These are phyloP conservation scores for Vitis hybrid DNA, from an alignment of 177 flowering plant species.

Conservation along the genomic window DNA sequence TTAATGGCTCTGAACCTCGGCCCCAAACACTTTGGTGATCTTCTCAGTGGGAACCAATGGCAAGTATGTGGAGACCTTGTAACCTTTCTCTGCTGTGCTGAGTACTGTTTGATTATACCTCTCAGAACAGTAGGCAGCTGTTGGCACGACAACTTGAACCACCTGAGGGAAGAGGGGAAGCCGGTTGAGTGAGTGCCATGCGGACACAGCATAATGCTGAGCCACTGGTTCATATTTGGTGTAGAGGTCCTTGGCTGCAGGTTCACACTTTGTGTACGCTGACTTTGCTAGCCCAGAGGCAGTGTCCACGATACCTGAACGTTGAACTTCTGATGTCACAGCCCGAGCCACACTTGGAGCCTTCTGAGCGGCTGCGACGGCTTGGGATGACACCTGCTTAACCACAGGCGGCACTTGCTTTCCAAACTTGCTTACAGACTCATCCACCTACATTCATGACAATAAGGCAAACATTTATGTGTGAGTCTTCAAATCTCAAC, in stretches of 20 bases:
- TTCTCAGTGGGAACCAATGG: conserved; percentile 67
- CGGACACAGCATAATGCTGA: conserved; percentile 51
- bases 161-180: conserved; percentile 58
- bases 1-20: no score
- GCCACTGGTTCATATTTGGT: conserved; percentile 64
- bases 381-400: conserved; percentile 46
- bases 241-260: conserved; percentile 48
- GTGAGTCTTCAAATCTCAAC: no score
- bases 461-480: neutral
- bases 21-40: conserved; percentile 48
- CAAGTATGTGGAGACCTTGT: conserved; percentile 44
- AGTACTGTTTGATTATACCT: conserved; percentile 56
- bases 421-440: conserved; percentile 42
- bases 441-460: conserved; percentile 40
- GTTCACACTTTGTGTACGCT: conserved; percentile 50
- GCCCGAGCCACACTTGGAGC: conserved; percentile 47
- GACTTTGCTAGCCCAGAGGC: conserved; percentile 47
- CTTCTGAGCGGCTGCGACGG: conserved; percentile 42
- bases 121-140: conserved; percentile 50
- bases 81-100: conserved; percentile 46
- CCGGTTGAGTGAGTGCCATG: conserved; percentile 54
- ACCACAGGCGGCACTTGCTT: conserved; percentile 38
- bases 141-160: conserved; percentile 45
- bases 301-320: conserved; percentile 30
- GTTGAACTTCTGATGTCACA: conserved; percentile 43